A percentile compares a stretch with the other conserved stretches of the same genome.
These are phyloP conservation scores for Maudiozyma turicensis DNA, from an alignment of 805 yeast species.

Conservation along the genomic window DNA sequence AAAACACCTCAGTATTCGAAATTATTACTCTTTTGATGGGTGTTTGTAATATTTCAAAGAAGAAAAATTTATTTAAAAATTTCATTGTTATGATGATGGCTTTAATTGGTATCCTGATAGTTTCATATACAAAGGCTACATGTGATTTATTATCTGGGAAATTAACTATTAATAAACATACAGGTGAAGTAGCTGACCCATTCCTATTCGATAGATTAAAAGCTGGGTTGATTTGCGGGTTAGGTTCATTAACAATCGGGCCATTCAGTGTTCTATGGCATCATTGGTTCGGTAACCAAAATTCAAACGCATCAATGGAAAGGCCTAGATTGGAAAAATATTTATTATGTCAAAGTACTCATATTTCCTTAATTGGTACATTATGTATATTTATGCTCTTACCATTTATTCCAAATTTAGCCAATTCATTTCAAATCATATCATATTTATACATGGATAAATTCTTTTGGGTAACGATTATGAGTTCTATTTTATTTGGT, in stretches of 20 bases:
- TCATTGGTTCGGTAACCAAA: slow-evolving; percentile 19
- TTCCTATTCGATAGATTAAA: slow-evolving; percentile 29
- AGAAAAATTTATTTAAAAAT: slow-evolving; percentile 19
- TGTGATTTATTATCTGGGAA: slow-evolving; percentile 27
- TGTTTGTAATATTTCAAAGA: slow-evolving; percentile 21
- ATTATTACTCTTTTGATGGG: slow-evolving; percentile 25
- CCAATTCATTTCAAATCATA: slow-evolving; percentile 3
- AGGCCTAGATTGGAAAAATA: neutral
- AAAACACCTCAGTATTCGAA: slow-evolving; percentile 26
- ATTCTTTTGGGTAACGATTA: slow-evolving; percentile 12
- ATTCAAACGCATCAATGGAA: slow-evolving; percentile 1
- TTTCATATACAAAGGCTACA: slow-evolving; percentile 28
- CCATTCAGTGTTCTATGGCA: slow-evolving; percentile 27
- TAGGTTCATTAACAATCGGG: slow-evolving; percentile 25
- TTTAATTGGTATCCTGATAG: slow-evolving; percentile 20
- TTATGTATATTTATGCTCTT: slow-evolving; percentile 14
- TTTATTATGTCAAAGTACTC: slow-evolving; percentile 3
- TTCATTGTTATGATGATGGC: slow-evolving; percentile 24
- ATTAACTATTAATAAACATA: slow-evolving; percentile 24
- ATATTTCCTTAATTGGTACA: slow-evolving; percentile 18
- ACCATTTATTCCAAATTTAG: slow-evolving; percentile 16
- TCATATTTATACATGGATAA: slow-evolving; percentile 9
- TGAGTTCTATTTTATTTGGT: slow-evolving; percentile 15
- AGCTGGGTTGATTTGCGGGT: slow-evolving; percentile 27
- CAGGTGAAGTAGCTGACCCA: slow-evolving; percentile 29